Percentiles rank a stretch among this genome's conserved stretches.
Conservation (phyloP, 768 basidiomycete species). For the Daedaleopsis nitida region DNA sequence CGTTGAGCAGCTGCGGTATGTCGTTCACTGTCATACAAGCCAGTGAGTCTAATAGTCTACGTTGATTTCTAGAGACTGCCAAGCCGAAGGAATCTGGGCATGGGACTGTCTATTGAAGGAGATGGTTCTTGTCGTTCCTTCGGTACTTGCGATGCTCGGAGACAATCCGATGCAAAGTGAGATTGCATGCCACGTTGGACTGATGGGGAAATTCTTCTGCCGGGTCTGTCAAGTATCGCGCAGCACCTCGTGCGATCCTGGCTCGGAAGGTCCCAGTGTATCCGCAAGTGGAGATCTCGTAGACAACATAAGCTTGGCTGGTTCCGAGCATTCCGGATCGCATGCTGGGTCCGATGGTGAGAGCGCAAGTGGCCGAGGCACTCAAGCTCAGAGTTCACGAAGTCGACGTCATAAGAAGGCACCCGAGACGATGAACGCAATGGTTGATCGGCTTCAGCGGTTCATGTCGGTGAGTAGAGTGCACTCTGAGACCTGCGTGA, state of each 20-base stretch:
- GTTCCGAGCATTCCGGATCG: not conserved
- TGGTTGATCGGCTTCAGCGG: not conserved
- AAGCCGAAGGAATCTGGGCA: slow-evolving; percentile 39
- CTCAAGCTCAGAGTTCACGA: not conserved
- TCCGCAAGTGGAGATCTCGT: no score
- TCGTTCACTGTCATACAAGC: not conserved
- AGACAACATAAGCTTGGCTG: not conserved
- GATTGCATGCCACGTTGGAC: slow-evolving; percentile 46
- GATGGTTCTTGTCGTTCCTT: slow-evolving; percentile 16
- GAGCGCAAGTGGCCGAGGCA: not conserved
- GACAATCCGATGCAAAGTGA: slow-evolving; percentile 51
- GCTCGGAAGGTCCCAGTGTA: no score
- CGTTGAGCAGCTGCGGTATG: slow-evolving; percentile 32
- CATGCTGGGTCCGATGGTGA: not conserved
- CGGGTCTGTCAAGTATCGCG: slow-evolving; percentile 40
- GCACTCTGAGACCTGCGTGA: no score
- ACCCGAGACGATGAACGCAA: not conserved
- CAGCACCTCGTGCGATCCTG: not conserved
- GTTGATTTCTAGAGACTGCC: slow-evolving; percentile 21
- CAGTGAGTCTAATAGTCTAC: not conserved
- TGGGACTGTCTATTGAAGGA: slow-evolving; percentile 33
- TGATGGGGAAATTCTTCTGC: slow-evolving; percentile 43
- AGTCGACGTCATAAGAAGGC: no score
- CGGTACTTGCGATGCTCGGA: slow-evolving; percentile 29
- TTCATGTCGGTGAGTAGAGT: slow-evolving; percentile 2